Evolutionary conservation across 2,329 filamentous ascomycete species (phyloP).

Genomic region (Cordyceps militaris): DNA sequence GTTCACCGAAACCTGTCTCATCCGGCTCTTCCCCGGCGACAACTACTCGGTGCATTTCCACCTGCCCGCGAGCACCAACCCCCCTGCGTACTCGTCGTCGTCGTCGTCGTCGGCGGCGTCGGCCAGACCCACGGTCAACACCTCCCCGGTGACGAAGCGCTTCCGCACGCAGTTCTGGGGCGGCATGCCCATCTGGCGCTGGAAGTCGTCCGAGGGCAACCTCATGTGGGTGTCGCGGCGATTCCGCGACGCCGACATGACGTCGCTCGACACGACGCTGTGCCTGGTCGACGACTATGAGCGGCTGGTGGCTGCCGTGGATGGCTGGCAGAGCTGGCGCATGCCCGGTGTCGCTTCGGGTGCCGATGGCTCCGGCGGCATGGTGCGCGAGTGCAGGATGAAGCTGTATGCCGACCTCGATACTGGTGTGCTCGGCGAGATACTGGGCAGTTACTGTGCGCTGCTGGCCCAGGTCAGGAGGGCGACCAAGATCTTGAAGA

Average conservation of each 20-base stretch:
- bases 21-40: conserved; percentile 7
- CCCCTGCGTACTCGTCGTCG: not conserved
- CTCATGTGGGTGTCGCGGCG: conserved; percentile 11
- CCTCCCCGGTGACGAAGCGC: not conserved
- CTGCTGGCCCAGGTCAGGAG: conserved; percentile 7
- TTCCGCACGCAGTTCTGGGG: conserved; percentile 11
- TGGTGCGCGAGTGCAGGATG: conserved; percentile 4
- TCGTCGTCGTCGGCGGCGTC: not conserved
- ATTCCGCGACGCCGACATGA: conserved; percentile 7
- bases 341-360: not conserved
- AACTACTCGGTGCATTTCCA: conserved; percentile 6
- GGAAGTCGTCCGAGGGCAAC: conserved; percentile 11
- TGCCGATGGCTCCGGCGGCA: not conserved
- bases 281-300: conserved; percentile 12
- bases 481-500: not conserved
- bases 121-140: not conserved
- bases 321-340: not conserved
- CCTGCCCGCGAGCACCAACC: not conserved
- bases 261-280: not conserved
- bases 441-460: conserved; percentile 9
- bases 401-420: conserved; percentile 9
- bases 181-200: conserved; percentile 11
- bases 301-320: conserved; percentile 6
- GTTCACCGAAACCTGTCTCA: conserved; percentile 12
- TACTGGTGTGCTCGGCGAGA: conserved; percentile 2